Evolutionary conservation across 129 eudicot species (phyloP), one percentile per base, ranked within the genome.

Genomic region (Apium graveolens): DNA sequence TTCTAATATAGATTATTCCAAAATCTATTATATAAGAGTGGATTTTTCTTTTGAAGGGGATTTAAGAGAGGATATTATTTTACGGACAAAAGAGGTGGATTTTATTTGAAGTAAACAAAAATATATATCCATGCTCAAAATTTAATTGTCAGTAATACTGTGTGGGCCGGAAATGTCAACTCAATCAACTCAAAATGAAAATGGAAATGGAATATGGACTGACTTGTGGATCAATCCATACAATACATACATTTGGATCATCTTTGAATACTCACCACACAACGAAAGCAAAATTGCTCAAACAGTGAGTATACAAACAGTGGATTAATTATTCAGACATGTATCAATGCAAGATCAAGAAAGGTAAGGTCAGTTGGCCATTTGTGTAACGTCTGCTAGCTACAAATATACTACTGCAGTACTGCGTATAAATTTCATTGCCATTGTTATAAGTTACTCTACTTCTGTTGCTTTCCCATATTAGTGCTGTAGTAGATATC

Each of bases 131-230:
- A n/a, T n/a, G n/a, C n/a, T n/a, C n/a, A 43, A 43, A 43, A 11
- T 44, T 2, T 11, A 44, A 44, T 11, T 44, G 48, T 44, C 34
- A 39, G 34, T 38, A 11, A 7, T 37, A 20, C 14, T 26, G 73
- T 6, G 24, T 69, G 73, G 73, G 73, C 73, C 51, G 76, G 76
- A 39, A 41, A n/a, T 4, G 76, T 73, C 76, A 73, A 39, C 76
- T 73, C 76, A 73, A 73, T 73, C 76, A 72, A 72, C 53, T 72
- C 76, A 42, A 72, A 72, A 57, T n/a, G 32, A 39, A 38, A 4
- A 21, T 24, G 27, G 29, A 20, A 27, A 39, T 72, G 35, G 49
- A 35, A n/a, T n/a, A n/a, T n/a, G n/a, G n/a, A 39, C 13, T 12
- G 32, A 11, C 44, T 16, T 71, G 75, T 71, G 75, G 51, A 39